A percentile compares a stretch with the other conserved stretches of the same genome.
Evolutionary conservation across 257 asterid genomes (phyloP).

Genomic region (Primulina tabacum): DNA sequence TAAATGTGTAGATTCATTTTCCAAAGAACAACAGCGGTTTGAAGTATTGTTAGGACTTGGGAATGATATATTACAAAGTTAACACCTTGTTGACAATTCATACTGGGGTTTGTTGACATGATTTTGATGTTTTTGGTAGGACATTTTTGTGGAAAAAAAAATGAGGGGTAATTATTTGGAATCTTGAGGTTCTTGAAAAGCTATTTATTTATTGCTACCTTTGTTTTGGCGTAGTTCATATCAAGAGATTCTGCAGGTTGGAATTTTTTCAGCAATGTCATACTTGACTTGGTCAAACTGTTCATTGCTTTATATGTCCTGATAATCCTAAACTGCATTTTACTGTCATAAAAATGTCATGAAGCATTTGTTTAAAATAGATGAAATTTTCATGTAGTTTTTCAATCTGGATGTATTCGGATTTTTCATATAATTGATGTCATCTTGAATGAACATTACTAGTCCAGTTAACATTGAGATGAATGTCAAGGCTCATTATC

Average conservation of each 20-base stretch:
- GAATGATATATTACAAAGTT: too few species aligned
- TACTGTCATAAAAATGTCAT: too few species aligned
- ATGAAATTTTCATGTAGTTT: too few species aligned
- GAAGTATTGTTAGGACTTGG: neutral
- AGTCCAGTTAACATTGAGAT: neutral
- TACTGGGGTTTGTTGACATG: neutral
- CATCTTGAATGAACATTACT: neutral
- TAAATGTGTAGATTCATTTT: neutral
- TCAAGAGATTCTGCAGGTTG: neutral
- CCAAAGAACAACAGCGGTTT: neutral
- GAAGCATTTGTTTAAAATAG: too few species aligned
- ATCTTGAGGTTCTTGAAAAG: too few species aligned
- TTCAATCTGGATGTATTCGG: neutral
- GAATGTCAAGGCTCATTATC: too few species aligned
- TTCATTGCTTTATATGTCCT: neutral
- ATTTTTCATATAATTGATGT: neutral
- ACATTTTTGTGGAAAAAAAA: neutral
- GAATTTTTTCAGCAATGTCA: neutral
- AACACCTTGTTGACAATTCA: neutral
- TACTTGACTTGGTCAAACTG: neutral
- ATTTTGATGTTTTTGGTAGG: neutral
- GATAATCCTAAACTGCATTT: too few species aligned
- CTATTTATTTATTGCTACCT: neutral
- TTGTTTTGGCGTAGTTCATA: neutral
- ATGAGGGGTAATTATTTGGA: too few species aligned